Conservation (phyloP, 495 filamentous ascomycete genomes). For the Talaromyces trachyspermus region DNA sequence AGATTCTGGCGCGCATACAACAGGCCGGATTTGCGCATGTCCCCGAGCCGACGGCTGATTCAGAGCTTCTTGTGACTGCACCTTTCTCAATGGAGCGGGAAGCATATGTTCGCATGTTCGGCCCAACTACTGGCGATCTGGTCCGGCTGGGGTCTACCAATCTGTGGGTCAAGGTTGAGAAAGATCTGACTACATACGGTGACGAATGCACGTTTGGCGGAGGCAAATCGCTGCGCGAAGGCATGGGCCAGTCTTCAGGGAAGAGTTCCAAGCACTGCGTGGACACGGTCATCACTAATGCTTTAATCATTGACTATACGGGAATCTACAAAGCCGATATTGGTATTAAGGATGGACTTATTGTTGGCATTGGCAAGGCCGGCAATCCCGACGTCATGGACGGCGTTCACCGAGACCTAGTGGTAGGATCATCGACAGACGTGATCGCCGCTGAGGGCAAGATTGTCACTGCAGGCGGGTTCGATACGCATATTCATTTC, state of each 20-base stretch:
- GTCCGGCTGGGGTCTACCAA: slow-evolving; percentile 79
- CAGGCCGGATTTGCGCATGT: slow-evolving; percentile 70
- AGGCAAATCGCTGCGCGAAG: slow-evolving; percentile 89
- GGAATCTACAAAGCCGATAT: slow-evolving; percentile 98
- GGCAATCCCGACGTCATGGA: slow-evolving; percentile 98
- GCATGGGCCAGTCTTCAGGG: slow-evolving; percentile 91
- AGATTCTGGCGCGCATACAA: slow-evolving; percentile 59
- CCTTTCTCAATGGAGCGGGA: slow-evolving; percentile 66
- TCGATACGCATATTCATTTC: slow-evolving; percentile 92
- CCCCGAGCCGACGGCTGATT: slow-evolving; percentile 54
- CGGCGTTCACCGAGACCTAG: slow-evolving; percentile 67
- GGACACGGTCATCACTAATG: slow-evolving; percentile 89
- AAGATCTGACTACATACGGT: slow-evolving; percentile 75
- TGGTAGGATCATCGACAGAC: slow-evolving; percentile 87
- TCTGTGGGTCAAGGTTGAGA: slow-evolving; percentile 89
- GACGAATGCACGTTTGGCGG: slow-evolving; percentile 96
- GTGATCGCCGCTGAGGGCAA: slow-evolving; percentile 92
- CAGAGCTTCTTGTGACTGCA: slow-evolving; percentile 43
- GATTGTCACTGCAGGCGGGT: slow-evolving; percentile 86
- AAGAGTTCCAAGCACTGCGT: slow-evolving; percentile 60
- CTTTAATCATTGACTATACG: slow-evolving; percentile 81
- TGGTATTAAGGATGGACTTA: slow-evolving; percentile 81
- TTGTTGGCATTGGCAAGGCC: slow-evolving; percentile 89
- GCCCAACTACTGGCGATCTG: slow-evolving; percentile 80
- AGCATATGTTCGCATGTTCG: slow-evolving; percentile 83